Evolutionary conservation across 495 filamentous ascomycete genomes (phyloP), one percentile per base, ranked within the genome.

Genomic region (Aspergillus sclerotiicarbonarius): DNA sequence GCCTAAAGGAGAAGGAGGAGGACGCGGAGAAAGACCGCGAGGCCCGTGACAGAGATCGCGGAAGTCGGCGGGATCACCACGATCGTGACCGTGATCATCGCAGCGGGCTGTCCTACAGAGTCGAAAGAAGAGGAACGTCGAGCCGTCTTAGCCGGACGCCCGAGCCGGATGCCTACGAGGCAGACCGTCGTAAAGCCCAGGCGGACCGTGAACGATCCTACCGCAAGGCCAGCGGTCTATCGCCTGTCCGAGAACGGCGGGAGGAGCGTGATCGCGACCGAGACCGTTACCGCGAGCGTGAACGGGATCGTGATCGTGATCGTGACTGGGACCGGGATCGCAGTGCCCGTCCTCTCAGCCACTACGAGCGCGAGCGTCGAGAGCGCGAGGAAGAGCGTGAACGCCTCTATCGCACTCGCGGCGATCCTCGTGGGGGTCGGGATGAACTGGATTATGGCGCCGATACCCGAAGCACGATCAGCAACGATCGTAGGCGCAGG

Each of bases 401-500:
- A 68, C 82, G 90, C 29, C 73, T 87, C 10, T 98, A 96, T 68
- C 86, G 91, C 49, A 87, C 88, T 57, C 85, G 91, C 62, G 88
- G 89, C 53, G 89, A 92, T 57, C 82, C 82, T 5, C 86, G 89
- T 55, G 87, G 87, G 47, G 81, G 83, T 53, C 82, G 88, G 55
- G 88, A 91, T 59, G 90, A 93, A 66, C 78, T 96, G 33, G 91
- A 94, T 60, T 96, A 96, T 69, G 91, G 92, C 13, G 92, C 90
- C 67, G 89, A 91, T 59, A 80, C 80, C 37, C 78, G 85, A 41
- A 82, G 84, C 68, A 81, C 81, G 32, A 75, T 80, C 56, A 80
- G 81, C 63, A 77, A 80, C 56, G 82, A 89, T 60, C 74, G 82
- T 44, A 65, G 79, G 29, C 73, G 79, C 50, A 67, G 84, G 65